phyloP scores from a whole-genome alignment of 2,329 filamentous ascomycete genomes.

The Cladosporium oxysporum region DNA sequence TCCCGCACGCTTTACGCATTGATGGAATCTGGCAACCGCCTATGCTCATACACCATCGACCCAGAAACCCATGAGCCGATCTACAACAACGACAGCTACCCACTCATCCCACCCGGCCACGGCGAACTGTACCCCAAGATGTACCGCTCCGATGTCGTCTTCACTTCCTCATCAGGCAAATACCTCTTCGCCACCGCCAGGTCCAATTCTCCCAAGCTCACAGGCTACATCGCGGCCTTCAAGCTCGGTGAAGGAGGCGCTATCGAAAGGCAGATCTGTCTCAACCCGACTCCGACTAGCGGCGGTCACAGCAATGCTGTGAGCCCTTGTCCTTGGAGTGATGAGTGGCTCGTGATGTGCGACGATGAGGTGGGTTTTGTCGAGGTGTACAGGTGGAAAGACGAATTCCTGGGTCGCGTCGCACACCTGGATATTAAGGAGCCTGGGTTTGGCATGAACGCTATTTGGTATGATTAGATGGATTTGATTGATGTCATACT shows the following conservation, averaged over 20 bases:
- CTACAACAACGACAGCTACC: slow-evolving; percentile 75
- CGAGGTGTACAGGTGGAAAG: slow-evolving; percentile 84
- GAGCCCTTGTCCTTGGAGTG: slow-evolving; percentile 77
- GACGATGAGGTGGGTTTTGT: slow-evolving; percentile 86
- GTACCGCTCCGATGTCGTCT: slow-evolving; percentile 85
- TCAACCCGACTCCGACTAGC: slow-evolving; percentile 83
- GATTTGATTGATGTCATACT: not conserved
- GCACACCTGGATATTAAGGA: slow-evolving; percentile 76
- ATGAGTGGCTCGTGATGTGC: slow-evolving; percentile 87
- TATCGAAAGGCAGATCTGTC: slow-evolving; percentile 75
- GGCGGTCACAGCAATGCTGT: slow-evolving; percentile 88
- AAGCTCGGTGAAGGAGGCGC: slow-evolving; percentile 65
- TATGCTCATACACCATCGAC: slow-evolving; percentile 81
- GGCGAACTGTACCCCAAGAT: slow-evolving; percentile 57
- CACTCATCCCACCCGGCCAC: slow-evolving; percentile 75
- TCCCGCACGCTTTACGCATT: slow-evolving; percentile 80
- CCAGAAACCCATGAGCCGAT: slow-evolving; percentile 70
- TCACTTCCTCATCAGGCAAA: slow-evolving; percentile 65
- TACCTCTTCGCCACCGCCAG: slow-evolving; percentile 86
- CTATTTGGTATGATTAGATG: slow-evolving; percentile 81
- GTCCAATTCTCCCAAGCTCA: slow-evolving; percentile 72
- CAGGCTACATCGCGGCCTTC: slow-evolving; percentile 83
- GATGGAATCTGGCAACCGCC: slow-evolving; percentile 85
- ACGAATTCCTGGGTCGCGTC: slow-evolving; percentile 77
- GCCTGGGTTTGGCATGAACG: slow-evolving; percentile 94